Conservation (phyloP, 2,329 filamentous ascomycete species). For the Septoria linicola region DNA sequence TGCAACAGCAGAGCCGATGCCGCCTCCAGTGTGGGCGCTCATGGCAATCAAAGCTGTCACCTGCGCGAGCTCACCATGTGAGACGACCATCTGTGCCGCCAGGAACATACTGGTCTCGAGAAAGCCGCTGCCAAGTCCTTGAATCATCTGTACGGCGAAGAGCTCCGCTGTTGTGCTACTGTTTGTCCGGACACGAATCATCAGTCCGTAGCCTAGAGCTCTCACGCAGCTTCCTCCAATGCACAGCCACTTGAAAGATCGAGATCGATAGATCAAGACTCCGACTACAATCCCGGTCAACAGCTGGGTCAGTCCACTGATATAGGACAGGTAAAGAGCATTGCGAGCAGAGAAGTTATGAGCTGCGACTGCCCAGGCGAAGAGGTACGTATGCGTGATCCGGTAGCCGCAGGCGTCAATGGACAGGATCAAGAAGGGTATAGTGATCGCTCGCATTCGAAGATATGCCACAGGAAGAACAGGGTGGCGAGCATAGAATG, state of each 20-base stretch:
- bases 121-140: conserved; percentile 51
- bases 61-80: conserved; percentile 49
- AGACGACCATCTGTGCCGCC: conserved; percentile 43
- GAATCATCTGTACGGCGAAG: conserved; percentile 50
- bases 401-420: conserved; percentile 48
- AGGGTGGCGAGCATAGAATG: conserved; percentile 45
- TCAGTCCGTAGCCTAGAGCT: conserved; percentile 51
- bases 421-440: conserved; percentile 43
- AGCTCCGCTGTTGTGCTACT: conserved; percentile 48
- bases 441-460: conserved; percentile 44
- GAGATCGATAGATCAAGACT: conserved; percentile 46
- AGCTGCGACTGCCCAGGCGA: conserved; percentile 49
- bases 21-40: conserved; percentile 38
- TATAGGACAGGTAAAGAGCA: conserved; percentile 44
- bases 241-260: conserved; percentile 51
- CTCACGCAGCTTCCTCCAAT: conserved; percentile 45
- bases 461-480: conserved; percentile 51
- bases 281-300: conserved; percentile 40
- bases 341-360: conserved; percentile 43
- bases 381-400: conserved; percentile 51
- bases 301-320: conserved; percentile 43
- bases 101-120: conserved; percentile 40
- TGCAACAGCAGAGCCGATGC: conserved; percentile 45
- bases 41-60: conserved; percentile 48
- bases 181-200: conserved; percentile 50